Conservation (phyloP, 129 eudicot species). For the Tanacetum coccineum region DNA sequence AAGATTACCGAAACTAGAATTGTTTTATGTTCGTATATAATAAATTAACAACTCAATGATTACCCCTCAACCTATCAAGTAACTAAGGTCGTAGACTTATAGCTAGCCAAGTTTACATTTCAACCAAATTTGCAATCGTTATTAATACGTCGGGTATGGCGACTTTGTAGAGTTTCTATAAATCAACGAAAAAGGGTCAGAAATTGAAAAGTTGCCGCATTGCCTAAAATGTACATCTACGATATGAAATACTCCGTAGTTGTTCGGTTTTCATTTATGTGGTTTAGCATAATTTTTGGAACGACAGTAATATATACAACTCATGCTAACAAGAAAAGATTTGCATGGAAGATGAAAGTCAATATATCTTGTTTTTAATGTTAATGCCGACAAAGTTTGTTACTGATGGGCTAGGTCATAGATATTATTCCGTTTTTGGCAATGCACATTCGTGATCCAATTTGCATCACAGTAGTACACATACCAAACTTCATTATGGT, state of each 20-base stretch:
- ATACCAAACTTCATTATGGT: too few relatives aligned
- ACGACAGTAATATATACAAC: neutral
- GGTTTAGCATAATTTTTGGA: neutral
- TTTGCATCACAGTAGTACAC: neutral
- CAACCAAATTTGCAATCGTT: neutral
- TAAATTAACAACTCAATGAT: neutral
- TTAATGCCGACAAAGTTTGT: conserved; percentile 1
- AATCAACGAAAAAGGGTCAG: conserved; percentile 2
- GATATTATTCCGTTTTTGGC: neutral
- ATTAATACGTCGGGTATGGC: conserved; percentile 23
- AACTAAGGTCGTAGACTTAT: neutral
- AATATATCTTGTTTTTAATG: neutral
- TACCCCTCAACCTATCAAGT: neutral
- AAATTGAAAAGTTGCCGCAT: neutral
- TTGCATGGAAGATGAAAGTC: too few relatives aligned
- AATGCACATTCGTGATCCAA: neutral
- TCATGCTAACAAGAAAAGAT: too few relatives aligned
- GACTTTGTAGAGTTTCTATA: conserved; percentile 20
- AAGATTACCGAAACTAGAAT: too few relatives aligned
- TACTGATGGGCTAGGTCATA: neutral
- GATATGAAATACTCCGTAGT: neutral
- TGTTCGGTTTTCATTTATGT: neutral
- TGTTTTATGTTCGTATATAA: too few relatives aligned
- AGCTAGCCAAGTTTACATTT: conserved; percentile 8
- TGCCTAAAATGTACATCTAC: neutral